These are phyloP conservation scores for Nakaseomyces bracarensis DNA, from an alignment of 1,139 yeast genomes.

Conservation along the genomic window DNA sequence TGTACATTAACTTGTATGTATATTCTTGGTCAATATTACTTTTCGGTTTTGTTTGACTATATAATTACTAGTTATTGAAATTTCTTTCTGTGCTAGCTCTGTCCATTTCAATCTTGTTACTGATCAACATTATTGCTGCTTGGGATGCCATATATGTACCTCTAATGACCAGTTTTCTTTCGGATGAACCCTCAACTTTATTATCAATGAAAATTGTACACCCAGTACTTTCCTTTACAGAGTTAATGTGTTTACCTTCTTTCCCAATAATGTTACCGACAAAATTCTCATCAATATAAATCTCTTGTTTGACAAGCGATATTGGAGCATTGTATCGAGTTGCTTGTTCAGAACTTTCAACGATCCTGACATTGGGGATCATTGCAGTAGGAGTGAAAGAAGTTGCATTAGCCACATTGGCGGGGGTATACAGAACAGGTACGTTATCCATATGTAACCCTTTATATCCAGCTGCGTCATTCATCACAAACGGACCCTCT, in stretches of 20 bases:
- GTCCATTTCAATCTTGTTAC: slow-evolving; percentile 54
- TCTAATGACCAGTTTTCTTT: slow-evolving; percentile 60
- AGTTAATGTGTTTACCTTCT: slow-evolving; percentile 76
- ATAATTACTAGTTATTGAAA: not conserved
- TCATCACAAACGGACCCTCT: not conserved
- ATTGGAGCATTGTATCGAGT: slow-evolving; percentile 15
- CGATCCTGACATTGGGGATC: slow-evolving; percentile 26
- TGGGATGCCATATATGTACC: slow-evolving; percentile 67
- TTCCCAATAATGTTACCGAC: slow-evolving; percentile 85
- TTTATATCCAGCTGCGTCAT: not conserved
- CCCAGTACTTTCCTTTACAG: slow-evolving; percentile 69
- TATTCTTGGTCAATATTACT: too few species aligned
- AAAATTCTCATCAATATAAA: slow-evolving; percentile 65
- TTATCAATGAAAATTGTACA: slow-evolving; percentile 66
- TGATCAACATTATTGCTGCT: slow-evolving; percentile 68
- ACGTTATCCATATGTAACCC: not conserved
- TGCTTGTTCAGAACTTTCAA: slow-evolving; percentile 18
- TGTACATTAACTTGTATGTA: too few species aligned
- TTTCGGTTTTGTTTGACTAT: too few species aligned
- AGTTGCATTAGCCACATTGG: slow-evolving; percentile 23
- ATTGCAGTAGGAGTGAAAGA: slow-evolving; percentile 24
- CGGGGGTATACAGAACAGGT: slow-evolving; percentile 20
- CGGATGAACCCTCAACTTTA: slow-evolving; percentile 41
- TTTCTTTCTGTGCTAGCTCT: slow-evolving; percentile 19
- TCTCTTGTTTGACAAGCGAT: slow-evolving; percentile 42